Base-by-base conservation (phyloP, 108 stramenopile genomes). In the Hondaea fermentalgiana region DNA sequence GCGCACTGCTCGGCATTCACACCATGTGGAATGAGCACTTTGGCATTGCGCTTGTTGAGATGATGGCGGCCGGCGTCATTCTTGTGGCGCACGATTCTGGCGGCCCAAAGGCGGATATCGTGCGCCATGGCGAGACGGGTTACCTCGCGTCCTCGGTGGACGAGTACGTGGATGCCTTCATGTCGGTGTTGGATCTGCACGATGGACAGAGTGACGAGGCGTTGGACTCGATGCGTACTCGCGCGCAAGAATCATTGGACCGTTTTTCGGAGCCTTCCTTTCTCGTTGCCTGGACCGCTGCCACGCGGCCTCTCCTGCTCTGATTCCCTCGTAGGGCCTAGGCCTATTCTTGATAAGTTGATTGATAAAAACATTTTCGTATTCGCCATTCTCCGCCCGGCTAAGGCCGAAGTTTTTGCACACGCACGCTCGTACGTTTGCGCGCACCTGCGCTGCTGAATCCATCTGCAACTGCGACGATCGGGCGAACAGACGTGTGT, bases 11-110 rank as follows among this genome's bases (percentile, higher is more conserved):
- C 19, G 99, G 99, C 5, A 91, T 99, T n/a, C 99, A 99, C 91
- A 98, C 98, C 25, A 99, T 99, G 99, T 97, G 98, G 95, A 97
- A 98, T 88, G 99, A 99, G 90, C 99, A 99, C 93, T 99, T 99
- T 92, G 99, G 99, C n/a, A 99, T 99, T 89, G 97, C 97, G 17
- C 97, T 99, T 44, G 99, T 99, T 88, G 99, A 99, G 92, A 97
- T 98, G 96, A 96, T 97, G 96, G 97, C 98, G 5, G 97, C 99
- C 5, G 98, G 98, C n/a, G 60, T 98, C 89, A 89, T 99, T 6
- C 92, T 94, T 0, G 91, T 99, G 10, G 99, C 99, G 5, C 99
- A 99, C 91, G 88, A 97, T 72, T 96, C 96, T 17, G 99, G 99
- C 72, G 99, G 99, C 1, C 99, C 99, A 16, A 94, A 95, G 89